Conservation (phyloP, 208 protist genomes). For the Trichomonas tenax region DNA sequence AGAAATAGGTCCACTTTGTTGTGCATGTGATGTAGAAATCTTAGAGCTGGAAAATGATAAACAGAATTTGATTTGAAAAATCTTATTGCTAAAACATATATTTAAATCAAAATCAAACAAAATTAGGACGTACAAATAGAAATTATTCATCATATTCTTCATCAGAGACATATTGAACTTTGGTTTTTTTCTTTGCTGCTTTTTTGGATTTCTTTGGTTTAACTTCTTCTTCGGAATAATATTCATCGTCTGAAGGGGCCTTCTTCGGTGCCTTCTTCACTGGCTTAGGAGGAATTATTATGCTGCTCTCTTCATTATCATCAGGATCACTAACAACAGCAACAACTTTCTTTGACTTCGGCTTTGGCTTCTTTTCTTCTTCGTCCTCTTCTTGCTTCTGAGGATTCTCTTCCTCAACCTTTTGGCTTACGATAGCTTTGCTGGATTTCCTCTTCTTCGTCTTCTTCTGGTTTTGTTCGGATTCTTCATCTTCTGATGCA, state of each 20-base stretch:
- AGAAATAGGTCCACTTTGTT: too few species aligned
- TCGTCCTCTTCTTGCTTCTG: neutral
- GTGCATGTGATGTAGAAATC: too few species aligned
- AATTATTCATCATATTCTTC: too few species aligned
- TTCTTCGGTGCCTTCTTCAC: neutral
- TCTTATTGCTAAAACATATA: too few species aligned
- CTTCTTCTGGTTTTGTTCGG: neutral
- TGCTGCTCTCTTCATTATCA: neutral
- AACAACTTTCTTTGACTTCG: neutral
- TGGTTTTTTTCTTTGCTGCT: too few species aligned
- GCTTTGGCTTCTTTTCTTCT: neutral
- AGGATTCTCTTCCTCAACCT: neutral
- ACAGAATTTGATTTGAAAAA: too few species aligned
- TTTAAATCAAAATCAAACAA: too few species aligned
- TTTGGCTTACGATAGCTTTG: neutral
- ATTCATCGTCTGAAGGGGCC: neutral
- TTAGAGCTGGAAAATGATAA: too few species aligned
- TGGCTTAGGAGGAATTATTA: neutral
- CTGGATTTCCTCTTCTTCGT: neutral
- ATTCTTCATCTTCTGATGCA: neutral
- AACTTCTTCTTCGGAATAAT: neutral
- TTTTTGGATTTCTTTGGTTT: too few species aligned
- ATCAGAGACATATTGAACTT: too few species aligned
- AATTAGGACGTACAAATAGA: too few species aligned
- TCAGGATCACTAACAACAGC: neutral